phyloP scores from a whole-genome alignment of 768 basidiomycete genomes.

The Tubosaeta sp. region DNA sequence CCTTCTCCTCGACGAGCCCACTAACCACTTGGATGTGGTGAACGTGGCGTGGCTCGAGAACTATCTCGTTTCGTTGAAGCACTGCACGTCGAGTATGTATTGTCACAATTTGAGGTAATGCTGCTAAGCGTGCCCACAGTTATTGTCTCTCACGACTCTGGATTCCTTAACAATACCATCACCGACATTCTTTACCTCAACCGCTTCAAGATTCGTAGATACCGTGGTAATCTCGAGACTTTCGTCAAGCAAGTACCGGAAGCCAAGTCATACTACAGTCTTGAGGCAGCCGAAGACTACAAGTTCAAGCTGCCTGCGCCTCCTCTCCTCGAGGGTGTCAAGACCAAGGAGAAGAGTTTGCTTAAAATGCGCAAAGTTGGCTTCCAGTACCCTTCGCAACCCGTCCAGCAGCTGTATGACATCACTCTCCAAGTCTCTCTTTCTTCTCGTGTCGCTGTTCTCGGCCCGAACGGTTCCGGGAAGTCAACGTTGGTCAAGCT shows the following conservation, averaged over 20 bases:
- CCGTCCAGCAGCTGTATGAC: conserved; percentile 88
- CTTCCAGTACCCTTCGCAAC: conserved; percentile 89
- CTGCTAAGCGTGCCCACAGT: conserved; percentile 38
- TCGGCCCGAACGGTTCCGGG: conserved; percentile 98
- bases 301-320: conserved; percentile 97
- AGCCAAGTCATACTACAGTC: conserved; percentile 96
- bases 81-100: conserved; percentile 84
- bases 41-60: conserved; percentile 97
- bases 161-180: conserved; percentile 97
- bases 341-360: conserved; percentile 98
- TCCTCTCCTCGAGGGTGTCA: conserved; percentile 97
- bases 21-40: conserved; percentile 95
- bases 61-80: conserved; percentile 82
- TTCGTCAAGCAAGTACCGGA: conserved; percentile 95
- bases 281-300: conserved; percentile 95
- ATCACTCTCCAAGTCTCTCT: conserved; percentile 96
- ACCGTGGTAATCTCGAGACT: conserved; percentile 91
- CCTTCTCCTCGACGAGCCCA: conserved; percentile 93
- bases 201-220: conserved; percentile 96
- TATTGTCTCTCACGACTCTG: conserved; percentile 97
- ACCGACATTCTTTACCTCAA: conserved; percentile 97
- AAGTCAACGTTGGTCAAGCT: conserved; percentile 97
- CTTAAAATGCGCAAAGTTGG: conserved; percentile 97
- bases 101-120: background rate
- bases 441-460: conserved; percentile 96